These are phyloP conservation scores for Lipomyces spencermartinsiae DNA, from an alignment of 805 yeast species.

Conservation along the genomic window DNA sequence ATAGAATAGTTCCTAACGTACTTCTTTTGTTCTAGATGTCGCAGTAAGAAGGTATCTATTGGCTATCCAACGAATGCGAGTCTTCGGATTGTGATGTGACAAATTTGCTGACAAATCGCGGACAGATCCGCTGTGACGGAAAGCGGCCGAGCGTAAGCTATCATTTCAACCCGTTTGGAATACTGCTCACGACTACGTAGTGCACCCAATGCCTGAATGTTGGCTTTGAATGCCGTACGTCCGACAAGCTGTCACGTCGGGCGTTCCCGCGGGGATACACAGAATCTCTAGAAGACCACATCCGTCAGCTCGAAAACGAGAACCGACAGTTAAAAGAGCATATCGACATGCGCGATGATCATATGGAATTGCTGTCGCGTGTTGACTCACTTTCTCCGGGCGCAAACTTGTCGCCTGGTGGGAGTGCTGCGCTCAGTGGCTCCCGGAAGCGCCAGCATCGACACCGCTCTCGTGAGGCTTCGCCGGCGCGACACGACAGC, in stretches of 20 bases:
- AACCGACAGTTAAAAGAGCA: slow-evolving; percentile 71
- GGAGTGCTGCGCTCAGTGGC: slow-evolving; percentile 1
- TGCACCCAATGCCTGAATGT: slow-evolving; percentile 85
- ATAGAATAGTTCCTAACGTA: not conserved
- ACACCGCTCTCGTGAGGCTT: slow-evolving; percentile 5
- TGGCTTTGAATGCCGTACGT: slow-evolving; percentile 87
- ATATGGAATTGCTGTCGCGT: slow-evolving; percentile 53
- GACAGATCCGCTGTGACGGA: slow-evolving; percentile 68
- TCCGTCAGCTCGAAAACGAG: slow-evolving; percentile 84
- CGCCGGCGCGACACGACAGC: slow-evolving; percentile 10
- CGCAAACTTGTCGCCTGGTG: slow-evolving; percentile 5
- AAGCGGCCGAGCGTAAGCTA: slow-evolving; percentile 49
- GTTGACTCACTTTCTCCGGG: slow-evolving; percentile 40
- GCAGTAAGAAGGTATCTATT: slow-evolving; percentile 32
- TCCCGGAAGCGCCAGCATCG: slow-evolving; percentile 17
- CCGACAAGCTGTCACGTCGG: slow-evolving; percentile 81
- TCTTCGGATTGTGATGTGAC: not conserved
- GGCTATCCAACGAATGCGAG: not conserved
- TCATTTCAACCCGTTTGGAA: not conserved
- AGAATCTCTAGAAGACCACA: slow-evolving; percentile 84
- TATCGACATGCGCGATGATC: slow-evolving; percentile 69
- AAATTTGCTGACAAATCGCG: slow-evolving; percentile 10
- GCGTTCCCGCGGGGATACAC: slow-evolving; percentile 94
- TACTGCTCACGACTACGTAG: slow-evolving; percentile 36
- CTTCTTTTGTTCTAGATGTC: slow-evolving; percentile 20